Evolutionary conservation across 352 stramenopile species (phyloP).

Genomic region (Albugo candida): DNA sequence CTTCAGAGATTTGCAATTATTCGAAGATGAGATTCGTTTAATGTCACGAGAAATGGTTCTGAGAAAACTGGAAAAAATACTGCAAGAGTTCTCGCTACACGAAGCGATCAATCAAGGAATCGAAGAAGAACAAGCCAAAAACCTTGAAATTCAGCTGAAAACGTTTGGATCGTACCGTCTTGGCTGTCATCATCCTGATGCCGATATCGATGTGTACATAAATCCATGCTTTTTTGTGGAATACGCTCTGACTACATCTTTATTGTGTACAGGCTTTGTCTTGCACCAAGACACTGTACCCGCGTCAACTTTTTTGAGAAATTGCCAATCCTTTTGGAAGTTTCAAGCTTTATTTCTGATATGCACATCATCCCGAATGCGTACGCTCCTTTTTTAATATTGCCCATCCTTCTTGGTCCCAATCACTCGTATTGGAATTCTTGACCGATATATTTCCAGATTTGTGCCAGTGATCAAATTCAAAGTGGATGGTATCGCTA

Average conservation of each 20-base stretch:
- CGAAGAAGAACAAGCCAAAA: constrained; percentile 21
- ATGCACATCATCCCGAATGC: constrained; percentile 77
- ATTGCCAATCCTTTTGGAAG: constrained; percentile 56
- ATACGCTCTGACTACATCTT: not conserved
- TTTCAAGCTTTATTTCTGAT: constrained; percentile 35
- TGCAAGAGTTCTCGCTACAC: constrained; percentile 64
- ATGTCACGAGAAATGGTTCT: constrained; percentile 35
- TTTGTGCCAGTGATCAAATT: constrained; percentile 90
- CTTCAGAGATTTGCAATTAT: no score
- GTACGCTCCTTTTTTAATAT: constrained; percentile 25
- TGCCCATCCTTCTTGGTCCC: not conserved
- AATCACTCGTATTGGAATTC: no score
- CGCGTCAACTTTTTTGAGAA: constrained; percentile 77
- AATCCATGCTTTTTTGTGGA: not conserved
- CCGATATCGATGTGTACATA: constrained; percentile 68
- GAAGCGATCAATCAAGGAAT: constrained; percentile 22
- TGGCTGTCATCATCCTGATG: constrained; percentile 65
- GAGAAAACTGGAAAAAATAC: constrained; percentile 27
- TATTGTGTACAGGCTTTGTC: constrained; percentile 33
- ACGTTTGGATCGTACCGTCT: constrained; percentile 87
- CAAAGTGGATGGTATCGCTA: constrained; percentile 72
- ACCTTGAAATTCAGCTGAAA: constrained; percentile 36
- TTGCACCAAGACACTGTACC: constrained; percentile 66
- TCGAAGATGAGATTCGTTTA: no score
- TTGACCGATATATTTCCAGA: constrained; percentile 9